A percentile compares a stretch with the other conserved stretches of the same genome.
These are phyloP conservation scores for Blastocystis hominis DNA, from an alignment of 352 stramenopile species.

Conservation along the genomic window DNA sequence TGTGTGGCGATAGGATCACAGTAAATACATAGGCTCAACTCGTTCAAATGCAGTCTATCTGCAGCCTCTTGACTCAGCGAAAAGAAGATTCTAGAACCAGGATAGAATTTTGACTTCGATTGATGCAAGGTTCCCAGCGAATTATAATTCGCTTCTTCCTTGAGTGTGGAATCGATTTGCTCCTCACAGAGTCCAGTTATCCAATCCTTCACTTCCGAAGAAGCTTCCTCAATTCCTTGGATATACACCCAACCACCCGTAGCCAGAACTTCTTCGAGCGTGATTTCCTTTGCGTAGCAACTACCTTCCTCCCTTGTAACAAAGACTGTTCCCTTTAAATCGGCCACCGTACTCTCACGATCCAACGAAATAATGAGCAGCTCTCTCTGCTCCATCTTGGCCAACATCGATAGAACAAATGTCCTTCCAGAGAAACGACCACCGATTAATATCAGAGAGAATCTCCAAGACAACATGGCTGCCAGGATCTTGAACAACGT, in stretches of 20 bases:
- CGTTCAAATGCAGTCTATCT: neutral
- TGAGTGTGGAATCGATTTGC: neutral
- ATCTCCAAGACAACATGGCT: neutral
- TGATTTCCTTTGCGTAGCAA: neutral
- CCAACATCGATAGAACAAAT: neutral
- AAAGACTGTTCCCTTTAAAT: neutral
- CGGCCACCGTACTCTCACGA: neutral
- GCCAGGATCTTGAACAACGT: neutral
- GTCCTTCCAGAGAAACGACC: neutral
- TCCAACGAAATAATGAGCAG: neutral
- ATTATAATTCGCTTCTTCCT: neutral
- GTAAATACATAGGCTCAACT: neutral
- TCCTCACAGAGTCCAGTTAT: neutral
- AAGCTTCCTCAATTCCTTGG: neutral
- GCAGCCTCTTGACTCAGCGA: neutral
- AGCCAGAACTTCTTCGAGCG: neutral
- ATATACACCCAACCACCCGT: neutral
- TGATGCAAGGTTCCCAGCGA: neutral
- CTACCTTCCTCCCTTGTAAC: neutral
- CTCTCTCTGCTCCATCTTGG: neutral
- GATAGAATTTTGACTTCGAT: neutral
- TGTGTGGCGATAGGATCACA: neutral
- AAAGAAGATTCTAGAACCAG: neutral
- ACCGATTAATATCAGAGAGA: neutral
- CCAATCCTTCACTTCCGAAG: neutral